Conservation (phyloP, 805 yeast species). For the Candida ulmi region DNA sequence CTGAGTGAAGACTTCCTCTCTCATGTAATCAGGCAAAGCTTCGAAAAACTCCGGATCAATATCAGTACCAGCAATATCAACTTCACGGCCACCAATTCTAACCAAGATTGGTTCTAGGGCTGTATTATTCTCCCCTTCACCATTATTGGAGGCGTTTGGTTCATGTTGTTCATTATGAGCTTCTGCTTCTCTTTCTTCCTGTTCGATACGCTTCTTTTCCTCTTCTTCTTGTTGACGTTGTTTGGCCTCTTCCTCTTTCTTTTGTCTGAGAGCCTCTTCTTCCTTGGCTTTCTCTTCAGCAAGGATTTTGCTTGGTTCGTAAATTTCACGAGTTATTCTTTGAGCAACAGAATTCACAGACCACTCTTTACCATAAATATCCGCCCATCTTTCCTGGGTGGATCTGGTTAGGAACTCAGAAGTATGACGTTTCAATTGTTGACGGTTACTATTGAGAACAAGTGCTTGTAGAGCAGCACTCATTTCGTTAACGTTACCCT, state of each 20-base stretch:
- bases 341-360: slow-evolving; percentile 33
- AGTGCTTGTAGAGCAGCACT: neutral
- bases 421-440: neutral
- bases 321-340: slow-evolving; percentile 40
- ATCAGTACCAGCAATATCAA: slow-evolving; percentile 84
- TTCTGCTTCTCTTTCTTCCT: slow-evolving; percentile 17
- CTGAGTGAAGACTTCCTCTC: slow-evolving; percentile 86
- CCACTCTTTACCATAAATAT: slow-evolving; percentile 42
- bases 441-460: neutral
- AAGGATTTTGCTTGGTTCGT: slow-evolving; percentile 40
- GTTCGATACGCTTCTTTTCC: slow-evolving; percentile 19
- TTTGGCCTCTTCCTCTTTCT: slow-evolving; percentile 24
- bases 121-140: neutral
- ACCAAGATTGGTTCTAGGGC: slow-evolving; percentile 57
- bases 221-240: slow-evolving; percentile 22
- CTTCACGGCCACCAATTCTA: slow-evolving; percentile 67
- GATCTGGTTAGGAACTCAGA: slow-evolving; percentile 25
- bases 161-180: neutral
- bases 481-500: neutral
- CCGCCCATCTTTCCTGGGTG: slow-evolving; percentile 66
- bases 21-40: slow-evolving; percentile 88
- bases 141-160: neutral
- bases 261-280: slow-evolving; percentile 24
- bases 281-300: slow-evolving; percentile 23
- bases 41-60: slow-evolving; percentile 87